Evolutionary conservation across 306 rosid species (phyloP).

Genomic region (Malus sylvestris): DNA sequence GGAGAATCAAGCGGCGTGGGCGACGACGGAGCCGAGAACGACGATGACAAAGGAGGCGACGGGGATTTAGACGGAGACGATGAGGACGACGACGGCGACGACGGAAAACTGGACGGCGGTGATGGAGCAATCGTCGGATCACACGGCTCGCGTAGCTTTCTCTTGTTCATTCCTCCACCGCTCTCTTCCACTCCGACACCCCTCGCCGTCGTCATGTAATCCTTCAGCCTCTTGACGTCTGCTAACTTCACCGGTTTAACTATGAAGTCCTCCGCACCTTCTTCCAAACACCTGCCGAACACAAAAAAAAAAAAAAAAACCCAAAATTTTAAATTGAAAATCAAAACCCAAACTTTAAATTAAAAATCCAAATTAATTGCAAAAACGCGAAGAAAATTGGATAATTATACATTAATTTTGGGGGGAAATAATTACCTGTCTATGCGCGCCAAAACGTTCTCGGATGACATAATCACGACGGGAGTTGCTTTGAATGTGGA

Average conservation of each 20-base stretch:
- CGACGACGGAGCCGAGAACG: conserved; percentile 36
- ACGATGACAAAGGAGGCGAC: conserved; percentile 13
- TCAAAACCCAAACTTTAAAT: neutral
- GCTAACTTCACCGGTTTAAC: conserved; percentile 92
- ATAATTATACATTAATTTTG: too few species aligned
- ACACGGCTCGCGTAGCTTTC: conserved; percentile 47
- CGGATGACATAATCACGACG: conserved; percentile 96
- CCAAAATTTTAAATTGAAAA: too few species aligned
- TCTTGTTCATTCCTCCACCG: conserved; percentile 41
- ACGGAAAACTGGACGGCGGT: conserved; percentile 41
- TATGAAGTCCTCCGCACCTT: conserved; percentile 96
- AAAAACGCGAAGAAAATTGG: neutral
- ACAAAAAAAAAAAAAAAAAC: neutral
- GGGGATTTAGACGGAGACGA: conserved; percentile 19
- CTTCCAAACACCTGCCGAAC: conserved; percentile 66
- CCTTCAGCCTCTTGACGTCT: conserved; percentile 69
- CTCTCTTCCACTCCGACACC: conserved; percentile 18
- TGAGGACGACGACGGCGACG: conserved; percentile 26
- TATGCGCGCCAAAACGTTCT: conserved; percentile 80
- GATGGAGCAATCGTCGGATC: conserved; percentile 40
- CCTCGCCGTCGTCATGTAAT: conserved; percentile 47
- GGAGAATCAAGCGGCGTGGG: conserved; percentile 54
- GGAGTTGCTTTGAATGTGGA: conserved; percentile 68
- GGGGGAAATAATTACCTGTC: conserved; percentile 40
- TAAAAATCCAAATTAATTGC: neutral